phyloP scores from a whole-genome alignment of 768 basidiomycete species.

The Boletus coccyginus region DNA sequence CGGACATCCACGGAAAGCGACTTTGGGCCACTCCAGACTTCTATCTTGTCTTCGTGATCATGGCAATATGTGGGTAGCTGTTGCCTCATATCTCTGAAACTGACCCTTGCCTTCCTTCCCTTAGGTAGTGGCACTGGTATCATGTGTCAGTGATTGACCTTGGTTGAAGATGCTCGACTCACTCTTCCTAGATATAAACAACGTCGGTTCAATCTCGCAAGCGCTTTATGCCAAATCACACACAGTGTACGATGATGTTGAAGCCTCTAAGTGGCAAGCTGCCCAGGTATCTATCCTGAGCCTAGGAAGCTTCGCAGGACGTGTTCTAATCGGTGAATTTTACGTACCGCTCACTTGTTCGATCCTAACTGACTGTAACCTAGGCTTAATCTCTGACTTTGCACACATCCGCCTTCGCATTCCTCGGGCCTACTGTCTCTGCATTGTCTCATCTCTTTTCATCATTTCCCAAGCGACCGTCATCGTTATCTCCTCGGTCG shows the following conservation, averaged over 20 bases:
- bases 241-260: constrained; percentile 59
- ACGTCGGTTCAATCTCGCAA: constrained; percentile 78
- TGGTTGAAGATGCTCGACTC: not conserved
- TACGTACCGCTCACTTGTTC: not conserved
- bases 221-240: constrained; percentile 61
- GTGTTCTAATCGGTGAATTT: constrained; percentile 65
- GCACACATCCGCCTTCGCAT: constrained; percentile 51
- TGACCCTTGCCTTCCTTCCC: not conserved
- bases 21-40: constrained; percentile 58
- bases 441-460: constrained; percentile 64
- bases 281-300: constrained; percentile 83
- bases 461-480: constrained; percentile 69
- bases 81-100: not conserved
- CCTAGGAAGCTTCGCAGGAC: constrained; percentile 75
- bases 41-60: constrained; percentile 56
- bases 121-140: constrained; percentile 71
- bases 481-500: constrained; percentile 52
- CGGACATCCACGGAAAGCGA: constrained; percentile 53
- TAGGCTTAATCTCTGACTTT: constrained; percentile 71
- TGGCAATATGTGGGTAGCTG: constrained; percentile 50
- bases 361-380: not conserved
- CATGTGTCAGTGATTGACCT: constrained; percentile 53
- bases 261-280: constrained; percentile 74
- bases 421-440: constrained; percentile 69
- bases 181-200: constrained; percentile 65